Conservation (phyloP, 257 asterid genomes). For the Nicotiana attenuata region DNA sequence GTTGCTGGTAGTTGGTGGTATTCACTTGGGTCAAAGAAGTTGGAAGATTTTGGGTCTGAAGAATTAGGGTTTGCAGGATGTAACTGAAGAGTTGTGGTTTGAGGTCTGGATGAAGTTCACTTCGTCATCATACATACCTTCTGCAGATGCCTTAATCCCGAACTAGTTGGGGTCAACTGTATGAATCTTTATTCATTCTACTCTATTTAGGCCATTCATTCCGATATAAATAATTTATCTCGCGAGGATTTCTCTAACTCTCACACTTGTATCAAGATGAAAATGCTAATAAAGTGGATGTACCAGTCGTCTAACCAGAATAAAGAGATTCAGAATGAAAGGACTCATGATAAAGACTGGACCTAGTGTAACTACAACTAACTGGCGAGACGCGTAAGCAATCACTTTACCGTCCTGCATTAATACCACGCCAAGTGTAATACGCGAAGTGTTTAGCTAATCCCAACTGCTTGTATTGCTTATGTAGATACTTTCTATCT, state of each 20-base stretch:
- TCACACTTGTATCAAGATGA: background rate
- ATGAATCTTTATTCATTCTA: background rate
- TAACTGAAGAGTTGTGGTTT: background rate
- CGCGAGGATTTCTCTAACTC: background rate
- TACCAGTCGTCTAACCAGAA: too few relatives aligned
- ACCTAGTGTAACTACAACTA: too few relatives aligned
- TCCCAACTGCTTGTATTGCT: too few relatives aligned
- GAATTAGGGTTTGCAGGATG: background rate
- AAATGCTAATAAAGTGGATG: too few relatives aligned
- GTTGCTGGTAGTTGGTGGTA: background rate
- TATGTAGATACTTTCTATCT: too few relatives aligned
- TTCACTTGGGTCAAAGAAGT: background rate
- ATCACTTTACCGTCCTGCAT: too few relatives aligned
- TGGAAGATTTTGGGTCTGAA: background rate
- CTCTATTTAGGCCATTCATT: background rate
- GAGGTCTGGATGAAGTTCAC: background rate
- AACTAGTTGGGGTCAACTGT: constrained; percentile 5
- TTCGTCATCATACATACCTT: background rate
- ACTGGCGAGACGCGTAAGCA: too few relatives aligned
- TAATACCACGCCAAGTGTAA: too few relatives aligned
- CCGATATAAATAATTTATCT: background rate
- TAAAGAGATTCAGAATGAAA: too few relatives aligned
- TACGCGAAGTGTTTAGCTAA: too few relatives aligned
- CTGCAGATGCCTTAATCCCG: background rate
- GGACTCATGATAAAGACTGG: too few relatives aligned